phyloP scores from a whole-genome alignment of 2,329 filamentous ascomycete species.

The Fusarium verticillioides region DNA sequence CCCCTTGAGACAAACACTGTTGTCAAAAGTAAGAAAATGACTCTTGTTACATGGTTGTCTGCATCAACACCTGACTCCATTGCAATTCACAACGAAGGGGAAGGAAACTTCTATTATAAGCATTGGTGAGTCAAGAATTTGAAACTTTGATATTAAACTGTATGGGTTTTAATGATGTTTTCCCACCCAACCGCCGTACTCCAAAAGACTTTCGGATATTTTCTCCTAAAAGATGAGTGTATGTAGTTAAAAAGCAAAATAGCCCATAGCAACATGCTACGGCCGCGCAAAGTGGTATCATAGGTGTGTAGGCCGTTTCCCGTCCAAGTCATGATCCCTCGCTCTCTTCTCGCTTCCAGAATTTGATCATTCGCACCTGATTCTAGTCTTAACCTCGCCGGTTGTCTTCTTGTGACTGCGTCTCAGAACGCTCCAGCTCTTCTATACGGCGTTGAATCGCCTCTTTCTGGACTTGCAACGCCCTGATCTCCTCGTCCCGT shows the following conservation, averaged over 20 bases:
- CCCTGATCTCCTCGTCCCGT: slow-evolving; percentile 48
- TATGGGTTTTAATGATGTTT: neutral
- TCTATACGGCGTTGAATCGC: slow-evolving; percentile 51
- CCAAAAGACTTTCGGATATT: slow-evolving; percentile 7
- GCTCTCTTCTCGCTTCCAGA: slow-evolving; percentile 8
- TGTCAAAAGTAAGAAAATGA: too few relatives aligned
- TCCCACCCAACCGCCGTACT: slow-evolving; percentile 7
- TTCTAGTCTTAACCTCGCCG: slow-evolving; percentile 4
- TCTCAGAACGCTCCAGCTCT: slow-evolving; percentile 47
- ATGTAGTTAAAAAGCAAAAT: slow-evolving; percentile 30
- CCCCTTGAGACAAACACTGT: neutral
- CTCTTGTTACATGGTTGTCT: neutral
- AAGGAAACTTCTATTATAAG: neutral
- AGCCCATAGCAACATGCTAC: slow-evolving; percentile 28
- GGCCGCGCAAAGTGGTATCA: slow-evolving; percentile 47
- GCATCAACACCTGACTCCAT: neutral
- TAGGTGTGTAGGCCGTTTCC: slow-evolving; percentile 42
- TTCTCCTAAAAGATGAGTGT: slow-evolving; percentile 10
- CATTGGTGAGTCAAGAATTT: neutral
- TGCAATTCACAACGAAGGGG: neutral
- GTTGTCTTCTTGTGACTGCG: slow-evolving; percentile 21
- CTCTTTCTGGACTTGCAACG: slow-evolving; percentile 49
- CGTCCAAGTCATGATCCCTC: slow-evolving; percentile 33
- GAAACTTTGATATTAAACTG: neutral
- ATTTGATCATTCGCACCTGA: slow-evolving; percentile 2